Evolutionary conservation across 345 rosid genomes (phyloP).

Genomic region (Alliaria petiolata): DNA sequence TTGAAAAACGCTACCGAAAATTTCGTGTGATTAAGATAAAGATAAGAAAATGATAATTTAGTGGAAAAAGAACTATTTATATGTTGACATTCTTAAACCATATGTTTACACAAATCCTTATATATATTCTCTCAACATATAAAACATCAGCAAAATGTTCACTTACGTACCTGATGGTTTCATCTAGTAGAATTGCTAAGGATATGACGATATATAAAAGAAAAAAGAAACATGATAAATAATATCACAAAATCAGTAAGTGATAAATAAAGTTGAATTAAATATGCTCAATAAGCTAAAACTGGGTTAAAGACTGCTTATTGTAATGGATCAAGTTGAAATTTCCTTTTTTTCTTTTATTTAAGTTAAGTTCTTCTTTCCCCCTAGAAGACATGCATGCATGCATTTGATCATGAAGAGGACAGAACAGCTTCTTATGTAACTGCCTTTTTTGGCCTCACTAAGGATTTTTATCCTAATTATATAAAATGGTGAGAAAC

Average conservation of each 20-base stretch:
- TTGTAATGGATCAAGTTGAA: constrained; percentile 21
- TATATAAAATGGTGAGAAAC: neutral
- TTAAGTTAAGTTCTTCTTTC: neutral
- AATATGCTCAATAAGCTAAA: neutral
- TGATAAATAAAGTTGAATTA: constrained; percentile 7
- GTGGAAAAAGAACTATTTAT: too few relatives aligned
- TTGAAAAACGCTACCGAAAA: neutral
- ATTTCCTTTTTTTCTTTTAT: constrained; percentile 6
- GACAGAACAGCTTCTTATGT: constrained; percentile 30
- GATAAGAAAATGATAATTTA: too few relatives aligned
- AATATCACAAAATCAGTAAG: neutral
- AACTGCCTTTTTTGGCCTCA: constrained; percentile 26
- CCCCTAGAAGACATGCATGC: constrained; percentile 18
- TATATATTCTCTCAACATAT: neutral
- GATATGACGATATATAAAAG: neutral
- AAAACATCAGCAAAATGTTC: neutral
- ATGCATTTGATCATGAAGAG: constrained; percentile 27
- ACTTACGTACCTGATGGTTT: neutral
- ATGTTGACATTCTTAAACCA: neutral
- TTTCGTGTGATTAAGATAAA: neutral
- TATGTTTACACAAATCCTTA: neutral
- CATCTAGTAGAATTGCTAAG: too few relatives aligned
- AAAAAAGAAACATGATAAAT: neutral
- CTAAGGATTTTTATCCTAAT: neutral
- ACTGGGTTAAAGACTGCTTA: constrained; percentile 15